Base-by-base conservation (phyloP, 352 stramenopile genomes). In the Phytophthora citricola region DNA sequence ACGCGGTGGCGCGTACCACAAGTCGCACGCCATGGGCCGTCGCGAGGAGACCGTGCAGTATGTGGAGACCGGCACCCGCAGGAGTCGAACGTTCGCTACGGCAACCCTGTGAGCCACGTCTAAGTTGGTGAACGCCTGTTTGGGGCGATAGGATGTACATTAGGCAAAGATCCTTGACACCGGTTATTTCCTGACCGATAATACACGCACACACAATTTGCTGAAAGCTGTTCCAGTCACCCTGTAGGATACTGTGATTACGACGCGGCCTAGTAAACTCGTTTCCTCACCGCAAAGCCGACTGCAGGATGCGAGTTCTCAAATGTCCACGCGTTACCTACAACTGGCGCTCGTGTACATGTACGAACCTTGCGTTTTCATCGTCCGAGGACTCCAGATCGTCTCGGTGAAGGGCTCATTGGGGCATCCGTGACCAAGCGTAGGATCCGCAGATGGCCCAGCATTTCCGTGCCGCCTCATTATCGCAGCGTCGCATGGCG, bases 91-190 rank as follows among this genome's bases (percentile, higher is more conserved):
- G 46, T 58, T 24, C 73, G 50, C 44, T 66, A 71, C 32, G 67
- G 59, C 59, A 72, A 79, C 58, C 74, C 70, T 12, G 57, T 75
- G 24, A 65, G 12, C 43, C 70, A 75, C 54, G 70, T 79, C 41
- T 79, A 78, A 69, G 27, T 11, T 43, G 15, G 15, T 43, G 38
- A 22, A 10, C 2, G 15, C 5, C 38, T 15, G 38, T 20, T 22
- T 22, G 15, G 36, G 12, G 38, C 38, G 31, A 56, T 54, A 65
- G 27, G 45, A 64, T 73, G 59, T 73, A 72, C 38, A 61, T 17
- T 71, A 71, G 63, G 15, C 27, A 50, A 12, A 61, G 52, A 14
- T 41, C 40, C 56, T 54, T 62, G 34, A 43, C 32, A 32, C 14
- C 20, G 12, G 46, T 34, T 40, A 17, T 32, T 50, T 52, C 46